Evolutionary conservation across 805 yeast genomes (phyloP).

Genomic region (Pichia insulana): DNA sequence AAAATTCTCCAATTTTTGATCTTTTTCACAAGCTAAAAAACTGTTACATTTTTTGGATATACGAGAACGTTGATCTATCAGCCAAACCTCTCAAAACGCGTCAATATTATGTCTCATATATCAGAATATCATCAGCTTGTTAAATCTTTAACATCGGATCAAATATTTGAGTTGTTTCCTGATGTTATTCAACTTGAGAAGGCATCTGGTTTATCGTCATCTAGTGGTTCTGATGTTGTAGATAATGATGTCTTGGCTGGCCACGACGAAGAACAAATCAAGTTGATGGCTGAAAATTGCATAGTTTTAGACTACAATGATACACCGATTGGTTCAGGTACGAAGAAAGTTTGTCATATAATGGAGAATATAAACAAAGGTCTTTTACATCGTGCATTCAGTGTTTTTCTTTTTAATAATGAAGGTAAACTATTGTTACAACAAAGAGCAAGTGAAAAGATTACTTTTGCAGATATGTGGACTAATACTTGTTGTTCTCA

Average conservation of each 20-base stretch:
- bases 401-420: slow-evolving; percentile 84
- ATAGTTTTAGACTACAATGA: slow-evolving; percentile 88
- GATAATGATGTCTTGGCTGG: slow-evolving; percentile 56
- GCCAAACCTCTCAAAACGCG: too few relatives aligned
- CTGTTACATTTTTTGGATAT: too few relatives aligned
- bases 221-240: slow-evolving; percentile 27
- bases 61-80: neutral
- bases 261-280: slow-evolving; percentile 89
- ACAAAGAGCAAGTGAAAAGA: slow-evolving; percentile 93
- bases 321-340: slow-evolving; percentile 82
- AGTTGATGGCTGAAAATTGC: slow-evolving; percentile 93
- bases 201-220: slow-evolving; percentile 50
- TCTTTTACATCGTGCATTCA: slow-evolving; percentile 88
- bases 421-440: slow-evolving; percentile 74
- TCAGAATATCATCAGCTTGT: slow-evolving; percentile 43
- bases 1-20: neutral
- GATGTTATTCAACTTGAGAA: slow-evolving; percentile 57
- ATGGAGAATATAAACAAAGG: slow-evolving; percentile 85
- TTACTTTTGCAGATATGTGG: slow-evolving; percentile 96
- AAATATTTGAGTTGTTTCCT: slow-evolving; percentile 51
- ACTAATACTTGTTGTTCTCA: slow-evolving; percentile 99
- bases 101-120: neutral
- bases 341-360: slow-evolving; percentile 82
- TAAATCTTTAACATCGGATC: slow-evolving; percentile 36
- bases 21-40: neutral